Percentiles rank a stretch among this genome's conserved stretches.
phyloP scores from a whole-genome alignment of 306 rosid species.

The Benincasa hispida region DNA sequence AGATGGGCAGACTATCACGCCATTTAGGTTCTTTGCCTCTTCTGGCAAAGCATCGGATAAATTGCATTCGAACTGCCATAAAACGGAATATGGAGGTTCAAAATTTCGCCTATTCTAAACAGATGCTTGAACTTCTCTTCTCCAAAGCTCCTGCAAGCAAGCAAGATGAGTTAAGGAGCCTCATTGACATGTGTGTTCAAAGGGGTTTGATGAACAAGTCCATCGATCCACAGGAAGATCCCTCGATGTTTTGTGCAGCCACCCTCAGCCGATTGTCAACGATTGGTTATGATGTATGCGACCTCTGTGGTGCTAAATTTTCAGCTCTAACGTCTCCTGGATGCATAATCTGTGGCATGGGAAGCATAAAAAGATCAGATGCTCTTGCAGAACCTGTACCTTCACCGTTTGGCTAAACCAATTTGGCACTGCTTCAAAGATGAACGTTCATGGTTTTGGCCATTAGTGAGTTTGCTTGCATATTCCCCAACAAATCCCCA shows the following conservation, averaged over 20 bases:
- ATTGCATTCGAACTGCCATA: conserved; percentile 92
- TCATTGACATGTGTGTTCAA: conserved; percentile 76
- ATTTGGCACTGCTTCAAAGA: neutral
- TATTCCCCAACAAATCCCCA: neutral
- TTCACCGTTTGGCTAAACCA: conserved; percentile 69
- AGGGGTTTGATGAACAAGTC: conserved; percentile 87
- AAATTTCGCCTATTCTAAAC: conserved; percentile 75
- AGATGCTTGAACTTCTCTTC: conserved; percentile 85
- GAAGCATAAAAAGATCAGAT: conserved; percentile 88
- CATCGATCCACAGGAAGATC: conserved; percentile 89
- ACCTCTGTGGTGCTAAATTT: conserved; percentile 93
- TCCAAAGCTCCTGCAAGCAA: conserved; percentile 87
- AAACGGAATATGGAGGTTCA: conserved; percentile 97
- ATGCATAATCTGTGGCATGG: conserved; percentile 95
- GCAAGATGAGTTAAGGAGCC: conserved; percentile 87
- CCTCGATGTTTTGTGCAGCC: conserved; percentile 86
- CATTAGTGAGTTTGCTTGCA: neutral
- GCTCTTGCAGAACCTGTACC: conserved; percentile 75
- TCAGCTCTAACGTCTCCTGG: conserved; percentile 75
- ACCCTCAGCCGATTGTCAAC: conserved; percentile 91
- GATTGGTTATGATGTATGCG: conserved; percentile 95
- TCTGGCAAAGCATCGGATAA: conserved; percentile 85
- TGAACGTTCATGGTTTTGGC: neutral
- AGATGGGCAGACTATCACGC: conserved; percentile 96
- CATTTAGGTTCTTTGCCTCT: conserved; percentile 96